A percentile compares a stretch with the other conserved stretches of the same genome.
phyloP scores from a whole-genome alignment of 2,329 filamentous ascomycete genomes.

The Fusarium sambucinum region DNA sequence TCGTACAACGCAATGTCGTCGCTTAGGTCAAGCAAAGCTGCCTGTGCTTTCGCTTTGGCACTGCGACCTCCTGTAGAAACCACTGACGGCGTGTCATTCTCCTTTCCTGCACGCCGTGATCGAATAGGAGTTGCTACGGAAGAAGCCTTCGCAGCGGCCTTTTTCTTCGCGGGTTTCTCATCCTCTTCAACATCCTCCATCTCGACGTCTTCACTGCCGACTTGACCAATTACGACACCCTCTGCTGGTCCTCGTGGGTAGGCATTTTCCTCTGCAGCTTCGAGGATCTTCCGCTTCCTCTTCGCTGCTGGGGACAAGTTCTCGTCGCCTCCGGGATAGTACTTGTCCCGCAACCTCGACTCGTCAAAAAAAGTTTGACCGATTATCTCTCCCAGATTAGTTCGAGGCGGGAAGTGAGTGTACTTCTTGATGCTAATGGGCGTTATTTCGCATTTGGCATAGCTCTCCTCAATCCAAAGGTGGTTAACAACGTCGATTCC shows the following conservation, averaged over 20 bases:
- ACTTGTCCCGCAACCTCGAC: constrained; percentile 70
- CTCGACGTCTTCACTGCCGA: constrained; percentile 54
- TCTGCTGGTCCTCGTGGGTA: constrained; percentile 61
- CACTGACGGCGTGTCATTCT: constrained; percentile 83
- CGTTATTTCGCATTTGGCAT: constrained; percentile 85
- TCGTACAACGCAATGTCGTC: constrained; percentile 91
- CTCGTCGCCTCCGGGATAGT: constrained; percentile 73
- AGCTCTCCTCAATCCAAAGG: constrained; percentile 97
- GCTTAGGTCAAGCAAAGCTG: constrained; percentile 79
- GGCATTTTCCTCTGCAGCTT: constrained; percentile 65
- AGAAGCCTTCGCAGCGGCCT: constrained; percentile 39
- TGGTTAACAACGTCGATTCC: constrained; percentile 91
- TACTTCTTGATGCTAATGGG: constrained; percentile 80
- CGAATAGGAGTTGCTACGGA: constrained; percentile 56
- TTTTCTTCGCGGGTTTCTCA: constrained; percentile 50
- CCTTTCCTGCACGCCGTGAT: constrained; percentile 71
- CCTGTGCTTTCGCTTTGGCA: constrained; percentile 87
- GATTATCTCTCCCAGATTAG: constrained; percentile 92
- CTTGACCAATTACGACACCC: constrained; percentile 60
- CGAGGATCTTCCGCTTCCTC: constrained; percentile 63
- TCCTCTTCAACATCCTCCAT: constrained; percentile 58
- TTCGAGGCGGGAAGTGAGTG: constrained; percentile 86
- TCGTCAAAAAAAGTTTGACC: constrained; percentile 87
- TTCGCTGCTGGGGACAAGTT: constrained; percentile 58
- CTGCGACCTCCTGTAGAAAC: constrained; percentile 80